phyloP scores from a whole-genome alignment of 352 stramenopile genomes.

The Achlya hypogyna region DNA sequence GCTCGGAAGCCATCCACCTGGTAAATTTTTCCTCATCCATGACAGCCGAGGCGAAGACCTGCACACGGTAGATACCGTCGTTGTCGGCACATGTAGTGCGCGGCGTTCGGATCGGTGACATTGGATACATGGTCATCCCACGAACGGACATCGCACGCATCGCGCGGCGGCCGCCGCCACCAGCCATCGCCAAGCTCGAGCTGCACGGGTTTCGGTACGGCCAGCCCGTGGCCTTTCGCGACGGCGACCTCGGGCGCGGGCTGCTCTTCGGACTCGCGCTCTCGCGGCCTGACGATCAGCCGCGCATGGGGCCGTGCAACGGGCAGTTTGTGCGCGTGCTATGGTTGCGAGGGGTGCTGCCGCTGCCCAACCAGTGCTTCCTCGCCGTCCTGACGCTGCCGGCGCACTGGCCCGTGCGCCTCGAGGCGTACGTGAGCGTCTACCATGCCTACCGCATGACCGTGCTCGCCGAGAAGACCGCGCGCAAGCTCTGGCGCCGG shows the following conservation, averaged over 20 bases:
- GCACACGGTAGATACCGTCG: slow-evolving; percentile 35
- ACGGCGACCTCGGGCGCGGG: slow-evolving; percentile 36
- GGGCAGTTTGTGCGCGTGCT: slow-evolving; percentile 45
- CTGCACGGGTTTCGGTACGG: slow-evolving; percentile 23
- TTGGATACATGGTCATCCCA: not conserved
- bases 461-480: slow-evolving; percentile 43
- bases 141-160: not conserved
- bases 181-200: slow-evolving; percentile 3
- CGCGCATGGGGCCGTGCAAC: slow-evolving; percentile 2
- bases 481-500: slow-evolving; percentile 38
- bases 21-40: slow-evolving; percentile 27
- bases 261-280: slow-evolving; percentile 44
- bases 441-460: slow-evolving; percentile 49
- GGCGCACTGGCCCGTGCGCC: slow-evolving; percentile 34
- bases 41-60: not conserved
- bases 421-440: slow-evolving; percentile 45
- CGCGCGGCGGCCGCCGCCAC: not conserved
- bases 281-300: slow-evolving; percentile 13
- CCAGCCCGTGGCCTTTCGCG: slow-evolving; percentile 45
- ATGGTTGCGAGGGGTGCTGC: slow-evolving; percentile 55
- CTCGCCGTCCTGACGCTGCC: slow-evolving; percentile 39
- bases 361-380: slow-evolving; percentile 56
- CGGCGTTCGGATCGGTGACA: slow-evolving; percentile 5
- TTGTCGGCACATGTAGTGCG: slow-evolving; percentile 32
- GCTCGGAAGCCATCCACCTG: slow-evolving; percentile 68